These are phyloP conservation scores for Mycena galopus DNA, from an alignment of 768 basidiomycete genomes.

Conservation along the genomic window DNA sequence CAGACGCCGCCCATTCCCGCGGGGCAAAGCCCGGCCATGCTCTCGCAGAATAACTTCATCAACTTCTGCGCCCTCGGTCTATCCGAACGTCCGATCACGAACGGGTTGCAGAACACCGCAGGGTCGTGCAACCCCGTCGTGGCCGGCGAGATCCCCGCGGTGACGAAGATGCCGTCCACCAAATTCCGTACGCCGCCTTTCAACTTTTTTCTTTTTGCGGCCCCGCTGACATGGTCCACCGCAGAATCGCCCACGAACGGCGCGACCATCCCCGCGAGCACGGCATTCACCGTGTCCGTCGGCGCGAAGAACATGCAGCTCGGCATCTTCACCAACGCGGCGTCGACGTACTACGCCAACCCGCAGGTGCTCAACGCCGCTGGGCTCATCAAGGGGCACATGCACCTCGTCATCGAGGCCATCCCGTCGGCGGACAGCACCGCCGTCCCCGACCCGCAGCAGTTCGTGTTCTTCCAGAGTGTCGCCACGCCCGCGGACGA, in stretches of 20 bases:
- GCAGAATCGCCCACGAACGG: slow-evolving; percentile 56
- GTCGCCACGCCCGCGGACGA: not conserved
- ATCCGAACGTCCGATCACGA: slow-evolving; percentile 58
- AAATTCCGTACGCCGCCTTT: slow-evolving; percentile 51
- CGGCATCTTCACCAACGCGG: slow-evolving; percentile 52
- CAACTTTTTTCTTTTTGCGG: no score
- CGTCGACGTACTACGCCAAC: slow-evolving; percentile 67
- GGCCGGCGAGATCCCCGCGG: slow-evolving; percentile 65
- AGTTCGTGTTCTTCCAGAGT: not conserved
- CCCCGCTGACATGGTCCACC: not conserved
- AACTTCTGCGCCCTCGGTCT: slow-evolving; percentile 9
- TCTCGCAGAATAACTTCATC: slow-evolving; percentile 17
- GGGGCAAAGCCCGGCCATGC: not conserved
- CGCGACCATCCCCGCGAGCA: slow-evolving; percentile 59
- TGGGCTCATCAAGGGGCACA: slow-evolving; percentile 63
- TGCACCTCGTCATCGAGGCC: not conserved
- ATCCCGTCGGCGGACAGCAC: not conserved
- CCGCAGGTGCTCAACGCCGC: slow-evolving; percentile 64
- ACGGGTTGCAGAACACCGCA: slow-evolving; percentile 62
- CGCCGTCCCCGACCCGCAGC: not conserved
- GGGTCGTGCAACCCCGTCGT: slow-evolving; percentile 72
- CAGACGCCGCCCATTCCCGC: no score
- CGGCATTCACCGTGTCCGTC: slow-evolving; percentile 65
- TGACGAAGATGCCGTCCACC: slow-evolving; percentile 60
- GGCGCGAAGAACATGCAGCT: slow-evolving; percentile 53